phyloP scores from a whole-genome alignment of 441 rosid species.

The Cnidoscolus chayamansa region DNA sequence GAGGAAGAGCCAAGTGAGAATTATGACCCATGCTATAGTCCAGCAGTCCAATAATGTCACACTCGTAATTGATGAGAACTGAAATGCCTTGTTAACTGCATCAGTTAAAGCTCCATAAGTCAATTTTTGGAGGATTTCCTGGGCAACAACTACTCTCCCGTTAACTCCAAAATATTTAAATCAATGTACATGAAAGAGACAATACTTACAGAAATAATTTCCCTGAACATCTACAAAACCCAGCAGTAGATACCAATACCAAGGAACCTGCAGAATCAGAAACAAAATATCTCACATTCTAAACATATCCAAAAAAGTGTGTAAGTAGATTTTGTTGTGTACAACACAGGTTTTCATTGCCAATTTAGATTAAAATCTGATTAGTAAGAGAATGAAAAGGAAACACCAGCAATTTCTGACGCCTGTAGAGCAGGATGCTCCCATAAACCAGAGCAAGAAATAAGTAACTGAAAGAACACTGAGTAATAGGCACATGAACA shows the following conservation, averaged over 20 bases:
- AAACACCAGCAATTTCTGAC: constrained; percentile 38
- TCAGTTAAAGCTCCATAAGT: not conserved
- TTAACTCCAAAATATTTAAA: not conserved
- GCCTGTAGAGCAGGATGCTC: constrained; percentile 34
- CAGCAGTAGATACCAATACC: constrained; percentile 66
- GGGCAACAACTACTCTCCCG: too few relatives aligned
- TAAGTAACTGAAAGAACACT: constrained; percentile 39
- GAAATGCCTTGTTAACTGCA: constrained; percentile 60
- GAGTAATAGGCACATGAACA: constrained; percentile 55
- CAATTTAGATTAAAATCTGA: too few relatives aligned
- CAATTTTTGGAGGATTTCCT: too few relatives aligned
- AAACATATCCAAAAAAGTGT: not conserved
- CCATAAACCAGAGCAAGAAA: constrained; percentile 50
- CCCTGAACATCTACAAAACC: constrained; percentile 63
- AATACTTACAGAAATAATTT: constrained; percentile 46
- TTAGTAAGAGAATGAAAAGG: not conserved
- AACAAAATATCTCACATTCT: too few relatives aligned
- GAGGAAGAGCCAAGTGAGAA: constrained; percentile 49
- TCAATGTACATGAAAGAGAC: not conserved
- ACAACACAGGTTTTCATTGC: too few relatives aligned
- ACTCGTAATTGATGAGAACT: constrained; percentile 61
- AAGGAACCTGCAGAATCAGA: constrained; percentile 39
- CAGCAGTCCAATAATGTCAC: constrained; percentile 62
- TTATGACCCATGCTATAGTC: constrained; percentile 54
- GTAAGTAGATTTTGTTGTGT: too few relatives aligned